These are phyloP conservation scores for Monosporascus sp. DNA, from an alignment of 2,329 filamentous ascomycete species.

Conservation along the genomic window DNA sequence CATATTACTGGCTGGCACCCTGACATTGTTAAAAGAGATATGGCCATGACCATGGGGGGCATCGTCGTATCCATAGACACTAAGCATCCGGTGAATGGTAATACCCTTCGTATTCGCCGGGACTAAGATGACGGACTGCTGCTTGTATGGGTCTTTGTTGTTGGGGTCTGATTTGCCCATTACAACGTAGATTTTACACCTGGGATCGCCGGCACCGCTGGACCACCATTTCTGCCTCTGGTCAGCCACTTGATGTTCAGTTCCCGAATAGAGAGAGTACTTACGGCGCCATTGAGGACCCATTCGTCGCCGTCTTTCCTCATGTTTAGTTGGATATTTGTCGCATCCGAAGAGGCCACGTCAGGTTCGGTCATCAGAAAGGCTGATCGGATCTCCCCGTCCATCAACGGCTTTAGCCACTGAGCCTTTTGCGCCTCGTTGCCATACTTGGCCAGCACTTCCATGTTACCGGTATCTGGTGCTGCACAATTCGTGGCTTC, in stretches of 20 bases:
- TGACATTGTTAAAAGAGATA: conserved; percentile 82
- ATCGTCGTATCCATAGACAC: conserved; percentile 93
- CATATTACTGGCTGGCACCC: conserved; percentile 77
- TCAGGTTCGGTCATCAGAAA: conserved; percentile 94
- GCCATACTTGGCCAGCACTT: conserved; percentile 87
- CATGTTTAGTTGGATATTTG: conserved; percentile 84
- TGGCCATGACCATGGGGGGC: conserved; percentile 98
- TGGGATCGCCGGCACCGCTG: conserved; percentile 85
- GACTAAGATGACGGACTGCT: conserved; percentile 91
- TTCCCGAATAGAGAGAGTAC: conserved; percentile 16
- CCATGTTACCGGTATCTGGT: conserved; percentile 93
- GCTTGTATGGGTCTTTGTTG: conserved; percentile 73
- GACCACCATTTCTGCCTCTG: conserved; percentile 90
- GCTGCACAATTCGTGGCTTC: conserved; percentile 88
- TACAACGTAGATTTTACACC: conserved; percentile 90
- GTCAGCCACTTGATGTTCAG: conserved; percentile 8
- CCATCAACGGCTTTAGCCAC: conserved; percentile 77
- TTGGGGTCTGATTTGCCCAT: conserved; percentile 86
- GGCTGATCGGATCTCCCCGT: conserved; percentile 80
- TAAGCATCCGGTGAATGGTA: conserved; percentile 89
- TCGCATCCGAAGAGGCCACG: conserved; percentile 84
- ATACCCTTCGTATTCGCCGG: conserved; percentile 76
- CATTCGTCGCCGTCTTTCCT: conserved; percentile 79
- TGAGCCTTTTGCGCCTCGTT: conserved; percentile 76
- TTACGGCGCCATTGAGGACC: conserved; percentile 78